A percentile compares a stretch with the other conserved stretches of the same genome.
Evolutionary conservation across 208 protist species (phyloP).

Genomic region (Crithidia fasciculata): DNA sequence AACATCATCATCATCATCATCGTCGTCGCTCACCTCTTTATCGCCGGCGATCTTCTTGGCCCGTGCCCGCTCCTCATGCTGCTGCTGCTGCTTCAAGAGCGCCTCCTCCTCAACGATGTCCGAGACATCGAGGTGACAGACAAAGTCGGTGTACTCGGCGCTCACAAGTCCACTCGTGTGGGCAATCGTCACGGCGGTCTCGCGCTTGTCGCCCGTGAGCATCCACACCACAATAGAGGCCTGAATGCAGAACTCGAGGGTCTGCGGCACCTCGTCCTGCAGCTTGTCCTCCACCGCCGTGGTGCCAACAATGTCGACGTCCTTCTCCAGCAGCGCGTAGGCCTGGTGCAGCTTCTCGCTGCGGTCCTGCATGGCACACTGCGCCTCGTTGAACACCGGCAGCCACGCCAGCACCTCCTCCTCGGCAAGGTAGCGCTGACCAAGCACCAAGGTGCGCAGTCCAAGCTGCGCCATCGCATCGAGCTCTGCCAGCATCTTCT

Average conservation of each 20-base stretch:
- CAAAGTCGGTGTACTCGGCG: slow-evolving; percentile 20
- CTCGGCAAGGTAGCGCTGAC: slow-evolving; percentile 56
- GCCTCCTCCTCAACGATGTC: slow-evolving; percentile 41
- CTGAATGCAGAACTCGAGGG: slow-evolving; percentile 85
- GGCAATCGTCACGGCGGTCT: slow-evolving; percentile 97
- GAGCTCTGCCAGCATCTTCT: slow-evolving; percentile 49
- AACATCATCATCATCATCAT: slow-evolving; percentile 7
- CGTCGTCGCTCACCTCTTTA: not conserved
- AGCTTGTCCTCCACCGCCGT: slow-evolving; percentile 97
- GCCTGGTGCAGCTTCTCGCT: slow-evolving; percentile 60
- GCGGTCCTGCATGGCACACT: slow-evolving; percentile 62
- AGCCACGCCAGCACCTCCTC: slow-evolving; percentile 70
- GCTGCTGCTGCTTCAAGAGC: slow-evolving; percentile 25
- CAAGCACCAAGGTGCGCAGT: slow-evolving; percentile 81
- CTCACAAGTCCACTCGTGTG: slow-evolving; percentile 61
- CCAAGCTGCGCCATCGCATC: slow-evolving; percentile 57
- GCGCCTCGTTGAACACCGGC: slow-evolving; percentile 61
- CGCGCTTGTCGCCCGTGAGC: slow-evolving; percentile 98
- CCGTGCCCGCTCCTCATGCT: slow-evolving; percentile 3
- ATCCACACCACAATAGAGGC: slow-evolving; percentile 96
- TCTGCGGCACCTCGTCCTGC: slow-evolving; percentile 94
- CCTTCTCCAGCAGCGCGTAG: slow-evolving; percentile 78
- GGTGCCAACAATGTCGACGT: slow-evolving; percentile 89
- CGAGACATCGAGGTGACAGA: slow-evolving; percentile 58
- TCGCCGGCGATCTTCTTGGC: slow-evolving; percentile 11